Evolutionary conservation across 2,329 filamentous ascomycete genomes (phyloP).

Genomic region (Hymenoscyphus fructigenus): DNA sequence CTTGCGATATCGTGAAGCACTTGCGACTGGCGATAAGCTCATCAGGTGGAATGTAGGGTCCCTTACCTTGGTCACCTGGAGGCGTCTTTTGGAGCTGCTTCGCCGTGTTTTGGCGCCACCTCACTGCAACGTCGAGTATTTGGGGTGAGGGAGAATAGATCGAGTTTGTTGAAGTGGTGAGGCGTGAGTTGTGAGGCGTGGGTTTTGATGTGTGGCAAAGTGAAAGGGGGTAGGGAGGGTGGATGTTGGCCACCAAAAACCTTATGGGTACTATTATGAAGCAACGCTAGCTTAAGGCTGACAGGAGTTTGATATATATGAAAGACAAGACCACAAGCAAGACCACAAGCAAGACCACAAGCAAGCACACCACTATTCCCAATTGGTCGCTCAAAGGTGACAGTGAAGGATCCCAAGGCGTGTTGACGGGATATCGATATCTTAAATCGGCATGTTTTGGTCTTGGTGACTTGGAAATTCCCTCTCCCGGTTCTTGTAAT

Average conservation of each 20-base stretch:
- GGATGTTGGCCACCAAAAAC: background rate
- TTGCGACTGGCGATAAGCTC: background rate
- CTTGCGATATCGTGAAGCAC: background rate
- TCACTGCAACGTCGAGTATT: background rate
- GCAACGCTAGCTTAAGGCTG: background rate
- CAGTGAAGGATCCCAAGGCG: too few relatives aligned
- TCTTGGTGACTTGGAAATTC: background rate
- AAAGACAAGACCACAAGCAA: too few relatives aligned
- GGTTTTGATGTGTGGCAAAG: background rate
- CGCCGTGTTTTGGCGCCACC: background rate
- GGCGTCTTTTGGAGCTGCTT: background rate
- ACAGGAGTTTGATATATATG: background rate
- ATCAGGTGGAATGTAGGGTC: background rate
- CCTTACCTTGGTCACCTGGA: background rate
- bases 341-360: background rate
- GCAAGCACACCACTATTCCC: background rate
- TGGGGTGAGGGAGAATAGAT: background rate
- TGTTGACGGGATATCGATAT: slow-evolving; percentile 2
- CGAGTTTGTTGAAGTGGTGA: background rate
- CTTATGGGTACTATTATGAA: background rate
- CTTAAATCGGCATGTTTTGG: background rate
- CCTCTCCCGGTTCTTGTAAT: background rate
- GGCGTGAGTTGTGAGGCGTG: background rate
- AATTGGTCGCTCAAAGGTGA: too few relatives aligned
- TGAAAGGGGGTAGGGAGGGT: background rate